Evolutionary conservation across 2,329 filamentous ascomycete species (phyloP), one percentile per base, ranked within the genome.

Genomic region (Macrophomina pseudophaseolina): DNA sequence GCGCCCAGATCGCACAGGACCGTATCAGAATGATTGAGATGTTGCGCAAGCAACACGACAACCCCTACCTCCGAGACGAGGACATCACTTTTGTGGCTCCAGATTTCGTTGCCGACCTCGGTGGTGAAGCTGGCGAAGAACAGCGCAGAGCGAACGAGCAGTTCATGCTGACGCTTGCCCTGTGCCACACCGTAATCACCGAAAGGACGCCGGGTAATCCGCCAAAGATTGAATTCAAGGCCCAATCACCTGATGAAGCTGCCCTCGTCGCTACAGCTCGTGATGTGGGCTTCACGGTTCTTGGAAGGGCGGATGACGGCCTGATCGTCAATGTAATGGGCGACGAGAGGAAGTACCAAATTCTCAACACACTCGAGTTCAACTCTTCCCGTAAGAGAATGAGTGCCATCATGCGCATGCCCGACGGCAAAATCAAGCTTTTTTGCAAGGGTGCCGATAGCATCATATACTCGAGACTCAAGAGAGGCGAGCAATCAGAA

Each of bases 381-480:
- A 98, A 98, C 78, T 98, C 94, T 0, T 93, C 91, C 51, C 88
- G 95, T 74, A 99, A 99, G 82, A 88, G 95, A 71, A 99, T 99
- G 95, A 98, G 94, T 79, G 92, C 94, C 2, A 97, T 99, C 71
- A 89, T 99, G 60, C 88, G 91, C 67, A 97, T 98, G 93, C 94
- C 95, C 0, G 88, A 98, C 77, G 91, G 91, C 48, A 90, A 86
- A 67, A 97, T 99, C 69, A 85, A 95, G 65, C 85, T 99, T 0
- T 97, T 96, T 80, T 99, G 95, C 84, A 99, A 99, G 81, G 95
- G 95, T 70, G 95, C 95, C 40, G 95, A 99, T 77, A 97, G 93
- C 74, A 91, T 98, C 73, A 98, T 99, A 70, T 99, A 98, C 78
- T 94, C 93, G 7, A 91, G 95, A 5, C 84, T 99, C 68, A 92